Conservation (phyloP, 495 filamentous ascomycete genomes). For the Hypoxylon perforatum region DNA sequence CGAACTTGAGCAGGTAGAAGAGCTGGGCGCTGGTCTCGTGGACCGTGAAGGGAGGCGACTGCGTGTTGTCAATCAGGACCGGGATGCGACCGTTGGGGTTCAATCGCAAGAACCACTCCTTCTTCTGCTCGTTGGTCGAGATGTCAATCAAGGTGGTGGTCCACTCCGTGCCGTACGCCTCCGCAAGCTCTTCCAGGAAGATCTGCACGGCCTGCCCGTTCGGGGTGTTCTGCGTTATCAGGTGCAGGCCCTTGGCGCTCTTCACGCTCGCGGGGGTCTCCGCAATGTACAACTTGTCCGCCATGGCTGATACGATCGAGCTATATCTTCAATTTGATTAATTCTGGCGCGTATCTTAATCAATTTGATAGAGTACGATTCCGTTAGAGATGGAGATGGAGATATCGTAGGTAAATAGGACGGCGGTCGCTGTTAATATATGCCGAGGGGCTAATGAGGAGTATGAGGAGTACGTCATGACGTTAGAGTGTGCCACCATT, state of each 20-base stretch:
- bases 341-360: not conserved
- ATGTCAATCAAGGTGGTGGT: slow-evolving; percentile 64
- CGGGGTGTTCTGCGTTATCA: slow-evolving; percentile 50
- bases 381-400: too few species aligned
- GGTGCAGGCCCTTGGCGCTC: slow-evolving; percentile 56
- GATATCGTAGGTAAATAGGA: too few species aligned
- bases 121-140: slow-evolving; percentile 67
- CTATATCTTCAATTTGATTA: not conserved
- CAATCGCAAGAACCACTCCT: slow-evolving; percentile 67
- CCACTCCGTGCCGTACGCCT: slow-evolving; percentile 63
- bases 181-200: slow-evolving; percentile 49
- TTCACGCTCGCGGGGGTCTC: slow-evolving; percentile 57
- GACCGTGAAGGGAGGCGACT: slow-evolving; percentile 62
- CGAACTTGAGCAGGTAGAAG: slow-evolving; percentile 60
- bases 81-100: slow-evolving; percentile 65
- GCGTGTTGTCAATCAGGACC: slow-evolving; percentile 61
- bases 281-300: slow-evolving; percentile 50
- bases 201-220: slow-evolving; percentile 49
- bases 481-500: slow-evolving; percentile 31
- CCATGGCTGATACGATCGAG: slow-evolving; percentile 32
- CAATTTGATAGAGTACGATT: not conserved
- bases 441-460: slow-evolving; percentile 20
- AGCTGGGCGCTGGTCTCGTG: slow-evolving; percentile 65
- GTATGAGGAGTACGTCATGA: slow-evolving; percentile 30
- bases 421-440: slow-evolving; percentile 6